phyloP scores from a whole-genome alignment of 352 stramenopile genomes.

The Phytophthora sp. region DNA sequence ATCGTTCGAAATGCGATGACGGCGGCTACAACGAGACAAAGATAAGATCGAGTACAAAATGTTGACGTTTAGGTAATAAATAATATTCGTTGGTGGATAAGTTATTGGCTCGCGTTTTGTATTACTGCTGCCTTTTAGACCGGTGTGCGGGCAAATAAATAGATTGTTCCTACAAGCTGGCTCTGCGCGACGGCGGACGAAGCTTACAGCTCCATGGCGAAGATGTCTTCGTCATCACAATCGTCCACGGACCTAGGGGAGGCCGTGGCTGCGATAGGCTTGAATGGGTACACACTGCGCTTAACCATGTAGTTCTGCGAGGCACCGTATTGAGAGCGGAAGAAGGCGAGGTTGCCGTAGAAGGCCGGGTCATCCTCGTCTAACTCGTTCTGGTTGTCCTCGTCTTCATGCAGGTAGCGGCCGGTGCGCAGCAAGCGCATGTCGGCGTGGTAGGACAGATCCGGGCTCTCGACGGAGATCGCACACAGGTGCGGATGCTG shows the following conservation, averaged over 20 bases:
- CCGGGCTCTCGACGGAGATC: constrained; percentile 31
- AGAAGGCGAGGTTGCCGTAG: constrained; percentile 75
- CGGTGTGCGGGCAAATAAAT: constrained; percentile 41
- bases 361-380: constrained; percentile 70
- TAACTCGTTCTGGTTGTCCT: constrained; percentile 33
- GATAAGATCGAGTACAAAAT: constrained; percentile 22
- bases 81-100: constrained; percentile 34
- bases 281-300: constrained; percentile 4
- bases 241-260: constrained; percentile 24
- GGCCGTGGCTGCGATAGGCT: background rate
- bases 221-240: constrained; percentile 70
- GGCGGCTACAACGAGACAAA: constrained; percentile 22
- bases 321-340: constrained; percentile 55
- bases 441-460: constrained; percentile 45
- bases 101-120: constrained; percentile 20
- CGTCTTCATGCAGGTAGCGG: constrained; percentile 30
- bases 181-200: background rate
- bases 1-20: constrained; percentile 11
- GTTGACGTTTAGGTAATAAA: constrained; percentile 15
- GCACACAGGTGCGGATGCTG: constrained; percentile 28
- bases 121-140: constrained; percentile 2
- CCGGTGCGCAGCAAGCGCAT: constrained; percentile 37
- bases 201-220: constrained; percentile 71
- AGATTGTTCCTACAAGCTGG: constrained; percentile 13
- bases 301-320: constrained; percentile 19